Evolutionary conservation across 1,139 yeast genomes (phyloP).

Genomic region (Magnusiomyces fungicola): DNA sequence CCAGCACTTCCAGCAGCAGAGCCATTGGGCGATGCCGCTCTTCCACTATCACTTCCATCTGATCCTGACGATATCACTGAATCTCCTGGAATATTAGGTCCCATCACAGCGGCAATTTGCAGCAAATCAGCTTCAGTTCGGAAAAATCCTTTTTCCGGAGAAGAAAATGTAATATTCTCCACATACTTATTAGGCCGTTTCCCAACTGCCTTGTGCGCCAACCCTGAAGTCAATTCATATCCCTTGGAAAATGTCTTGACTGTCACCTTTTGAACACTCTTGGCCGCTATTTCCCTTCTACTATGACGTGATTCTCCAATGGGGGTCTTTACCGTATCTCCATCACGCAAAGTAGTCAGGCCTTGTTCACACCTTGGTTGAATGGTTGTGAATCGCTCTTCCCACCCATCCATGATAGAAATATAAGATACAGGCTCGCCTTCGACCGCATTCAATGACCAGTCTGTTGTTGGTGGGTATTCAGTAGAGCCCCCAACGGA

Average conservation of each 20-base stretch:
- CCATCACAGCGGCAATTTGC: not conserved
- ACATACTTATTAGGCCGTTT: conserved; percentile 4
- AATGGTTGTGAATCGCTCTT: conserved; percentile 23
- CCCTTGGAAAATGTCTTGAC: conserved; percentile 19
- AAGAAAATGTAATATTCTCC: conserved; percentile 14
- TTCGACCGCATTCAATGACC: too few species aligned
- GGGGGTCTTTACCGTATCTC: conserved; percentile 26
- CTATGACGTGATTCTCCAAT: conserved; percentile 18
- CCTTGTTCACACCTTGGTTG: conserved; percentile 29
- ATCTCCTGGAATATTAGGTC: not conserved
- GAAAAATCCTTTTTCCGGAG: conserved; percentile 15
- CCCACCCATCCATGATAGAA: conserved; percentile 27
- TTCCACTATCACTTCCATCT: not conserved
- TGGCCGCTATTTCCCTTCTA: conserved; percentile 13
- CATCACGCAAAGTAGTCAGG: conserved; percentile 23
- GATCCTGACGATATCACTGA: not conserved
- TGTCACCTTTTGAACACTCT: conserved; percentile 20
- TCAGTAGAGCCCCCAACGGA: not conserved
- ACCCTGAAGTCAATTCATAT: conserved; percentile 18
- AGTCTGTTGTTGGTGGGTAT: too few species aligned
- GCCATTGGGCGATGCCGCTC: not conserved
- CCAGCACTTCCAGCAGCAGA: not conserved
- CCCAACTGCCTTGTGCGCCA: conserved; percentile 12
- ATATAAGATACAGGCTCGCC: conserved; percentile 16
- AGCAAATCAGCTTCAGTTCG: conserved; percentile 14